phyloP scores from a whole-genome alignment of 1,284 basidiomycete species.

The Malassezia globosa region DNA sequence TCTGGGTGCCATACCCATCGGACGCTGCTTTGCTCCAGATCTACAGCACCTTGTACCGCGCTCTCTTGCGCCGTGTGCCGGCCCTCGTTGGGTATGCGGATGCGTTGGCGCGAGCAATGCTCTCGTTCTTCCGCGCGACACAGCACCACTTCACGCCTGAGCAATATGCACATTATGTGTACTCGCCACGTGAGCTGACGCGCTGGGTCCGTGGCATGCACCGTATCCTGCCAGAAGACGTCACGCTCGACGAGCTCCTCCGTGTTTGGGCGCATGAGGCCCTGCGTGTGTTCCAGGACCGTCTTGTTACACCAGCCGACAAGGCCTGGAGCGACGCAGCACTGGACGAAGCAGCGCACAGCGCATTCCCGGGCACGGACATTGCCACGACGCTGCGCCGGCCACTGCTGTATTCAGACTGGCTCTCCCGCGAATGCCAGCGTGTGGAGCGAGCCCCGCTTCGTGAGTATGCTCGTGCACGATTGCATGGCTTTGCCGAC shows the following conservation, averaged over 20 bases:
- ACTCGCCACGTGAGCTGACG: constrained; percentile 96
- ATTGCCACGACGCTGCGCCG: constrained; percentile 61
- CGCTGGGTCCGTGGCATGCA: constrained; percentile 96
- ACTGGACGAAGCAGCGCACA: constrained; percentile 71
- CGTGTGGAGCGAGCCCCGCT: constrained; percentile 85
- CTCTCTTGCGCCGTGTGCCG: constrained; percentile 86
- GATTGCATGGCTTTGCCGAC: constrained; percentile 59
- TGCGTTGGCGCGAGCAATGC: constrained; percentile 94
- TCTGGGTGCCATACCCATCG: constrained; percentile 99
- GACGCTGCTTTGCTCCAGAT: constrained; percentile 95
- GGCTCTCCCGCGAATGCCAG: constrained; percentile 96
- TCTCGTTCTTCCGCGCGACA: constrained; percentile 83
- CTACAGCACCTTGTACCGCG: constrained; percentile 96
- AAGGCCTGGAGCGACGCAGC: constrained; percentile 77
- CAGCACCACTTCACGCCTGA: constrained; percentile 92
- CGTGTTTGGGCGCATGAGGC: constrained; percentile 98
- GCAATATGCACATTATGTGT: constrained; percentile 94
- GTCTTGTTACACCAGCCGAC: constrained; percentile 58
- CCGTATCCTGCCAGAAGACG: constrained; percentile 86
- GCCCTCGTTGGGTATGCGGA: constrained; percentile 85
- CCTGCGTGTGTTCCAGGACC: constrained; percentile 91
- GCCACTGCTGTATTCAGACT: constrained; percentile 95
- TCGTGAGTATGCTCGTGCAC: constrained; percentile 90
- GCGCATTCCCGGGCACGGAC: constrained; percentile 85
- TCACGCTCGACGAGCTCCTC: constrained; percentile 78